A percentile compares a stretch with the other conserved stretches of the same genome.
Evolutionary conservation across 2,329 filamentous ascomycete genomes (phyloP).

Genomic region (Trichoderma harzianum): DNA sequence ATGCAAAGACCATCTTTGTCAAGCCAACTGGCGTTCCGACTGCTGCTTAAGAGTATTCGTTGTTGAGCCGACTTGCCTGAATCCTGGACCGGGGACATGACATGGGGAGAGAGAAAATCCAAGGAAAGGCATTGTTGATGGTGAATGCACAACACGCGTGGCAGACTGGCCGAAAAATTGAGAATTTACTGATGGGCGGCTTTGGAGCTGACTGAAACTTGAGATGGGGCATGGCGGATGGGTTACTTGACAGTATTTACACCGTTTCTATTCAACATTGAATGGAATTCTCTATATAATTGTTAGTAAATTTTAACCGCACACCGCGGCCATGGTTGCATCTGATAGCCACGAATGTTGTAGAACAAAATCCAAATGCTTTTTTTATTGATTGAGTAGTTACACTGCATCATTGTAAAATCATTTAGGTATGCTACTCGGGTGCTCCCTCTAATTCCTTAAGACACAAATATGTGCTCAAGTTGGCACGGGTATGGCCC

Average conservation of each 20-base stretch:
- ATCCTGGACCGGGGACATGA: background rate
- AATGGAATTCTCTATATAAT: background rate
- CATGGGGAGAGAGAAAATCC: background rate
- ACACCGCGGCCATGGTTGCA: background rate
- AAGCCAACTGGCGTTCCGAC: background rate
- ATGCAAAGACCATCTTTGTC: conserved; percentile 20
- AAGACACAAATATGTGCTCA: background rate
- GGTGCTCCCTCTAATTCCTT: background rate
- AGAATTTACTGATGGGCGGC: background rate
- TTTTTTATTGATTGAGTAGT: background rate
- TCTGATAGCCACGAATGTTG: background rate
- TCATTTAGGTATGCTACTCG: background rate
- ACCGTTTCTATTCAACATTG: background rate
- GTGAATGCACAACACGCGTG: background rate
- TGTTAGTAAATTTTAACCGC: background rate
- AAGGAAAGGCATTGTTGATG: background rate
- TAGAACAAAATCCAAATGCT: background rate
- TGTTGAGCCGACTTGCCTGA: background rate
- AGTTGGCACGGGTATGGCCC: background rate
- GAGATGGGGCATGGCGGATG: background rate
- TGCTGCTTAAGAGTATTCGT: background rate
- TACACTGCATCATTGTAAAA: background rate
- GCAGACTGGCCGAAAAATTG: background rate
- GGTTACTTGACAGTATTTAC: background rate
- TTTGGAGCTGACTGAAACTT: background rate